phyloP scores from a whole-genome alignment of 148 eudicot genomes.

The Pouteria glomerata region DNA sequence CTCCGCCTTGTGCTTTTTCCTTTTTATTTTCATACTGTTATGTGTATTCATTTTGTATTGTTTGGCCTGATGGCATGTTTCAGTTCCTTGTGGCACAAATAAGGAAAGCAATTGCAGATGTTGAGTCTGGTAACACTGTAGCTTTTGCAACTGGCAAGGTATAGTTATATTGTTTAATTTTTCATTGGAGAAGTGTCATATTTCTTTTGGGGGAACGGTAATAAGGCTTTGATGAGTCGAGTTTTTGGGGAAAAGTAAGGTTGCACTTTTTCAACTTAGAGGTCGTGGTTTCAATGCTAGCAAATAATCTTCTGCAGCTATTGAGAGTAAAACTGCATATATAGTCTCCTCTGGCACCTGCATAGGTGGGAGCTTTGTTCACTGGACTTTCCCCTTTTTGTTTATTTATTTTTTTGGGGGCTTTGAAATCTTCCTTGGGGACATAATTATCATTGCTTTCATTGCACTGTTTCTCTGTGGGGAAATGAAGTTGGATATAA shows the following conservation, averaged over 20 bases:
- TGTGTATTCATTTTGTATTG: not conserved
- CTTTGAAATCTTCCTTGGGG: no score
- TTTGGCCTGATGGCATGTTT: not conserved
- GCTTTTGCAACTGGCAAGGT: constrained; percentile 52
- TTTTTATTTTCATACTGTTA: not conserved
- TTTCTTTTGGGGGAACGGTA: no score
- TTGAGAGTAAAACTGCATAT: no score
- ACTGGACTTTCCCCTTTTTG: no score
- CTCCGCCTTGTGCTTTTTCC: not conserved
- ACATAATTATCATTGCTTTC: not conserved
- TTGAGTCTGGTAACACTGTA: constrained; percentile 38
- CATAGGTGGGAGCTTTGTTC: no score
- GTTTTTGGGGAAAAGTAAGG: no score
- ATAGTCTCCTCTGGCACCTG: no score
- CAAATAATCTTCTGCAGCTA: no score
- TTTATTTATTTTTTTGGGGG: not conserved
- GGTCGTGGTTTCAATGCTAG: no score
- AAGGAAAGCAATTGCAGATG: constrained; percentile 45
- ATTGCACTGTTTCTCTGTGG: not conserved
- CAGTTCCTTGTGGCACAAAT: constrained; percentile 52
- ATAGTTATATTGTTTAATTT: not conserved
- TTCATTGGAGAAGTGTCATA: not conserved
- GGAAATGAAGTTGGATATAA: not conserved
- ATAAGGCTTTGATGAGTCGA: no score
- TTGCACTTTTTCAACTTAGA: no score